Evolutionary conservation across 495 filamentous ascomycete genomes (phyloP).

Genomic region (Neurospora sp.): DNA sequence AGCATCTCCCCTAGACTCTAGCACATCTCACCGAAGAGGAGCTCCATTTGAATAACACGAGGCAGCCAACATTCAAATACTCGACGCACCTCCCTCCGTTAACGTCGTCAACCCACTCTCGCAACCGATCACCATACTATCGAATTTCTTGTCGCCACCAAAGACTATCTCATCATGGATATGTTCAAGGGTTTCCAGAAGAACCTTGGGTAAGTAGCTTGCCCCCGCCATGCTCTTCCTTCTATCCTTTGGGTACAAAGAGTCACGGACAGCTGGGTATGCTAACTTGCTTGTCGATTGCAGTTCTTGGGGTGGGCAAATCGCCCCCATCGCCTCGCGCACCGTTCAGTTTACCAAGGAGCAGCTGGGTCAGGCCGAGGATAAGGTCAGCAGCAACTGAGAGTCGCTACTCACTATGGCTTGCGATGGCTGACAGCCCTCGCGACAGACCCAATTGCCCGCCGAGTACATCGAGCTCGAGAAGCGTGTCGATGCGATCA

Average conservation of each 20-base stretch:
- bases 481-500: constrained; percentile 96
- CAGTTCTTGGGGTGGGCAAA: constrained; percentile 38
- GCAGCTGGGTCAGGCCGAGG: constrained; percentile 88
- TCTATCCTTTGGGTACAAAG: background rate
- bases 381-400: constrained; percentile 53
- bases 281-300: background rate
- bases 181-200: constrained; percentile 27
- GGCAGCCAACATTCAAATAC: background rate
- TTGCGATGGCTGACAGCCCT: constrained; percentile 3
- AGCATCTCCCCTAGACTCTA: background rate
- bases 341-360: constrained; percentile 97
- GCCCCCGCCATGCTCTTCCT: background rate
- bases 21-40: background rate
- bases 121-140: background rate
- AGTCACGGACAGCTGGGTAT: background rate
- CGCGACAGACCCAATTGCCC: constrained; percentile 74
- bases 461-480: constrained; percentile 97
- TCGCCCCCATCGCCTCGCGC: constrained; percentile 86
- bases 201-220: constrained; percentile 18
- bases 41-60: background rate
- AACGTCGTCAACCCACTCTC: background rate
- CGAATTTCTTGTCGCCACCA: background rate
- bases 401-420: background rate
- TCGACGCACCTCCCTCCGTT: constrained; percentile 2
- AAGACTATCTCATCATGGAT: constrained; percentile 15